Evolutionary conservation across 441 rosid genomes (phyloP), one percentile per base, ranked within the genome.

Genomic region (Lepidium campestre): DNA sequence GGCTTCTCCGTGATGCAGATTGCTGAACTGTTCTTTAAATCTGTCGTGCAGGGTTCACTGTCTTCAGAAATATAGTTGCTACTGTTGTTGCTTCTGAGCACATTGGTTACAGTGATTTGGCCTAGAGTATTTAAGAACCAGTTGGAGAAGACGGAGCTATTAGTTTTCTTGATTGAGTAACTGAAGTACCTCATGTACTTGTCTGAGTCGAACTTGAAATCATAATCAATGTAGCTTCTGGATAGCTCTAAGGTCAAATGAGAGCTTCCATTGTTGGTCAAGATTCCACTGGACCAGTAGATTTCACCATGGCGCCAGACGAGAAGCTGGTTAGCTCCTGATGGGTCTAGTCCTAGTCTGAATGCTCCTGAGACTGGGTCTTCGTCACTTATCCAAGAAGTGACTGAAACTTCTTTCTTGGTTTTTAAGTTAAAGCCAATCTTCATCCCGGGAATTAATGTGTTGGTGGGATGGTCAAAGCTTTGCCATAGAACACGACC

Each of bases 401-500:
- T 65, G 14, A 83, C 63, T 0, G 82, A 62, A 69, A 86, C 71
- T 59, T 78, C 85, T 25, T 77, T 59, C 11, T 82, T 79, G 7
- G 81, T 77, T 68, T 57, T 82, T 13, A 76, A 46, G 71, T 83
- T 79, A 53, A 76, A 60, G n/a, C 88, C 88, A 29, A 87, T 75
- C 78, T 79, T 85, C 93, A 85, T 87, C 19, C 83, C 90, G n/a
- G 90, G 90, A 49, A 85, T 75, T n/a, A 85, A 58, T 3, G 66
- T 45, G 44, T 74, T 83, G 6, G 78, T 77, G 9, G 88, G 90
- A 66, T 85, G 73, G 65, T 85, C 90, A 60, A 85, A 83, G 64
- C 90, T 83, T 61, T 87, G 83, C 86, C 86, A 85, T 34, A 83
- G 41, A 73, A 81, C 54, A 35, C 67, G 57, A 12, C 88, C 86